Conservation (phyloP, 352 stramenopile genomes). For the Phytopythium delawarense region DNA sequence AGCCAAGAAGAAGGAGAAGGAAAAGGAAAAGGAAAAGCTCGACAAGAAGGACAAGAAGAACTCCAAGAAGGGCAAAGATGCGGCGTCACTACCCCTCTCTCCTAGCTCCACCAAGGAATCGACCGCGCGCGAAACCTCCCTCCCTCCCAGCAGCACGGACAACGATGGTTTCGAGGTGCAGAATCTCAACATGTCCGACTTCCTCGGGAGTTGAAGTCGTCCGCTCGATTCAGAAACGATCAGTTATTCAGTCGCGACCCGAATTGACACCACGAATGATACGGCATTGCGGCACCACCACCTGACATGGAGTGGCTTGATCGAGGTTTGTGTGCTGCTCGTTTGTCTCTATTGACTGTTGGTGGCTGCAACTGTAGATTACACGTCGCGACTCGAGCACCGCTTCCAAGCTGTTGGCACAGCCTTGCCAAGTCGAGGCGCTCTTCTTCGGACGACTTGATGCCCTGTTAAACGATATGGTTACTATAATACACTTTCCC, state of each 20-base stretch:
- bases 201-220: slow-evolving; percentile 37
- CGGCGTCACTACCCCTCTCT: slow-evolving; percentile 3
- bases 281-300: not conserved
- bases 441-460: not conserved
- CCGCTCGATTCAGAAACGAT: not conserved
- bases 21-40: slow-evolving; percentile 25
- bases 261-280: not conserved
- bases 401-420: not conserved
- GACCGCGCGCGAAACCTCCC: slow-evolving; percentile 30
- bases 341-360: not conserved
- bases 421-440: not conserved
- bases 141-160: slow-evolving; percentile 32
- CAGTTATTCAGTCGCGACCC: not conserved
- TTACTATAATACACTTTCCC: not conserved
- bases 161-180: slow-evolving; percentile 63
- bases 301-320: too few relatives aligned
- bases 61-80: slow-evolving; percentile 14
- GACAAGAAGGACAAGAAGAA: slow-evolving; percentile 41
- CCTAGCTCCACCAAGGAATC: slow-evolving; percentile 22
- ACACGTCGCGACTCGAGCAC: not conserved
- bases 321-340: not conserved
- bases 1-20: slow-evolving; percentile 33
- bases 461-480: not conserved
- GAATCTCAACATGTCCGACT: slow-evolving; percentile 73
- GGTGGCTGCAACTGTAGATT: not conserved